Conservation (phyloP, 2,329 filamentous ascomycete genomes). For the Aspergillus versicolor region DNA sequence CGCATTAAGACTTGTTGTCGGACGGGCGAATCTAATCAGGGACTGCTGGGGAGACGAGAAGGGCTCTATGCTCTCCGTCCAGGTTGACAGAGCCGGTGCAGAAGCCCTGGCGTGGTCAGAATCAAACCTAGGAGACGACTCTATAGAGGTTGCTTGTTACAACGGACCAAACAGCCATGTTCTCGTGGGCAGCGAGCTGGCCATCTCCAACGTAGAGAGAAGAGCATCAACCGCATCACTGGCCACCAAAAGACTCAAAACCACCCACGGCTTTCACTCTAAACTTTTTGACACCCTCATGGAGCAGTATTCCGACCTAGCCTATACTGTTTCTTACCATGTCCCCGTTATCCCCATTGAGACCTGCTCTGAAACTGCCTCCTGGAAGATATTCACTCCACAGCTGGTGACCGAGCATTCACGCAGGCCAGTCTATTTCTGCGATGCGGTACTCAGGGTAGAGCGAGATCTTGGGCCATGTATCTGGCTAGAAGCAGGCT, state of each 20-base stretch:
- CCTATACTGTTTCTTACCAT: slow-evolving; percentile 28
- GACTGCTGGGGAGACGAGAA: slow-evolving; percentile 34
- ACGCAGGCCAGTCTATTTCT: neutral
- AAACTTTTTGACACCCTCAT: slow-evolving; percentile 39
- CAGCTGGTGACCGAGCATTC: neutral
- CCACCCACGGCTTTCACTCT: slow-evolving; percentile 52
- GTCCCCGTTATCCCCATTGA: slow-evolving; percentile 31
- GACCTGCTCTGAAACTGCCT: neutral
- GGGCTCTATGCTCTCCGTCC: slow-evolving; percentile 36
- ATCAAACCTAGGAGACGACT: neutral
- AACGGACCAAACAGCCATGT: slow-evolving; percentile 47
- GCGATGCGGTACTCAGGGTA: neutral
- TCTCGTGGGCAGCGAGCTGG: slow-evolving; percentile 37
- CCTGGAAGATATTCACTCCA: neutral
- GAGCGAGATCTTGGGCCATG: neutral
- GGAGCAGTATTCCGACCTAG: slow-evolving; percentile 25
- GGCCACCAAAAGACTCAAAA: slow-evolving; percentile 38
- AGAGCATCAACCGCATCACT: neutral
- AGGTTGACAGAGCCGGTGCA: neutral
- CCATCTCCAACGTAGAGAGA: slow-evolving; percentile 27
- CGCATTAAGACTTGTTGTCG: slow-evolving; percentile 26
- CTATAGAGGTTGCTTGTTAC: slow-evolving; percentile 46
- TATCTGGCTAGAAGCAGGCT: neutral
- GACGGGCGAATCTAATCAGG: slow-evolving; percentile 31
- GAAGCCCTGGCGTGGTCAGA: slow-evolving; percentile 20